Conservation (phyloP, 1,139 yeast genomes). For the Lodderomyces parapsilosis region DNA sequence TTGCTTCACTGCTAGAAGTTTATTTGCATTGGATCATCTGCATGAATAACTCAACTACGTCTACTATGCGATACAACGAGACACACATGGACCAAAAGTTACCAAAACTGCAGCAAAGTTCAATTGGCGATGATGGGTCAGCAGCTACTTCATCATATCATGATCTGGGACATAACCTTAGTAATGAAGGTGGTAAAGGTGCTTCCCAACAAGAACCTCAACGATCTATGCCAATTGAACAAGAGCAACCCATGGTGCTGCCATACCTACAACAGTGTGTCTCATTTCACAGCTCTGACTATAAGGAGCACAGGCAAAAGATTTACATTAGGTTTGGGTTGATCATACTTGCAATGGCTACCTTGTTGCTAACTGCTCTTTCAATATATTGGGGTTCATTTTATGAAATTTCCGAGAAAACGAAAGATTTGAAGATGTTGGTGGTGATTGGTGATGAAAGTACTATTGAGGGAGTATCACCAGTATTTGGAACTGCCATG, state of each 20-base stretch:
- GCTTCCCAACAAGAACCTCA: background rate
- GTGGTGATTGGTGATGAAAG: conserved; percentile 41
- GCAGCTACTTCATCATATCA: background rate
- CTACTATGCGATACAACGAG: background rate
- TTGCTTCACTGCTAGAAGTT: too few species aligned
- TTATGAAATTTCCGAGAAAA: conserved; percentile 27
- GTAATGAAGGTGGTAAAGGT: background rate
- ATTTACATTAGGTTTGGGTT: conserved; percentile 18
- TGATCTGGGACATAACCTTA: background rate
- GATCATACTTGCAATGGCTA: conserved; percentile 27
- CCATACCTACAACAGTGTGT: background rate
- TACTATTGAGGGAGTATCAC: conserved; percentile 25
- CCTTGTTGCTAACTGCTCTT: conserved; percentile 30
- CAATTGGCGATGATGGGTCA: background rate
- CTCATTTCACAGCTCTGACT: conserved; percentile 10
- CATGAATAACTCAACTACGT: background rate
- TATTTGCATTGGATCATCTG: too few species aligned
- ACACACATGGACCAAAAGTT: background rate
- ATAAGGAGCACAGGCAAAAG: conserved; percentile 20
- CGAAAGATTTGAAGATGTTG: conserved; percentile 35
- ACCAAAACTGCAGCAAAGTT: background rate
- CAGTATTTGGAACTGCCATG: conserved; percentile 29
- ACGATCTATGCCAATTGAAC: background rate
- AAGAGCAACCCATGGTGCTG: background rate
- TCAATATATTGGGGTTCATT: conserved; percentile 47